phyloP scores from a whole-genome alignment of 2,329 filamentous ascomycete genomes.

The Alternaria alternata region DNA sequence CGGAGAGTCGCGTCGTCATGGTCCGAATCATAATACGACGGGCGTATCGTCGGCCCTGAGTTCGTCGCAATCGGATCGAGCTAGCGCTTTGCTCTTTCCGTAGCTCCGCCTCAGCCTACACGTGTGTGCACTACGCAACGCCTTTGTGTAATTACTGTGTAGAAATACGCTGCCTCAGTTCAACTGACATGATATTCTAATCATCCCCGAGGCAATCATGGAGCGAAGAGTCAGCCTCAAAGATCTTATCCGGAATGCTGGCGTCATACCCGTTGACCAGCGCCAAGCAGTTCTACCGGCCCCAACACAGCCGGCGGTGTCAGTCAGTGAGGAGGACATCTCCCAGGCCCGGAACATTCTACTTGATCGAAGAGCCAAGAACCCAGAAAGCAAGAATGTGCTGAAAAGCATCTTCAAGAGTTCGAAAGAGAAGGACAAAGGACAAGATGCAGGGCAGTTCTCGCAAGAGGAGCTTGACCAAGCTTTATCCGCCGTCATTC shows the following conservation, averaged over 20 bases:
- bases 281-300: slow-evolving; percentile 43
- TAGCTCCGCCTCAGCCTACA: slow-evolving; percentile 27
- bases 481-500: slow-evolving; percentile 44
- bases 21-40: slow-evolving; percentile 7
- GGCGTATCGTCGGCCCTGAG: slow-evolving; percentile 5
- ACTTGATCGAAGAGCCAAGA: slow-evolving; percentile 40
- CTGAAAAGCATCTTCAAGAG: slow-evolving; percentile 48
- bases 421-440: slow-evolving; percentile 47
- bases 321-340: slow-evolving; percentile 45
- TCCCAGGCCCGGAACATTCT: slow-evolving; percentile 41
- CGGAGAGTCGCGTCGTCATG: slow-evolving; percentile 10
- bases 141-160: neutral
- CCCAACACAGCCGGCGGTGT: slow-evolving; percentile 39
- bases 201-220: slow-evolving; percentile 25
- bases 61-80: slow-evolving; percentile 14
- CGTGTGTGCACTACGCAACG: slow-evolving; percentile 23
- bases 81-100: slow-evolving; percentile 14
- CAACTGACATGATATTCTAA: slow-evolving; percentile 9
- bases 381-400: slow-evolving; percentile 41
- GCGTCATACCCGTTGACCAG: slow-evolving; percentile 36
- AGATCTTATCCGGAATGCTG: slow-evolving; percentile 41
- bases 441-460: slow-evolving; percentile 38
- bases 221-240: slow-evolving; percentile 37
- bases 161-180: slow-evolving; percentile 4
- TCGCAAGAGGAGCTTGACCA: slow-evolving; percentile 48